phyloP scores from a whole-genome alignment of 345 rosid genomes.

The Eucalyptus melliodora region DNA sequence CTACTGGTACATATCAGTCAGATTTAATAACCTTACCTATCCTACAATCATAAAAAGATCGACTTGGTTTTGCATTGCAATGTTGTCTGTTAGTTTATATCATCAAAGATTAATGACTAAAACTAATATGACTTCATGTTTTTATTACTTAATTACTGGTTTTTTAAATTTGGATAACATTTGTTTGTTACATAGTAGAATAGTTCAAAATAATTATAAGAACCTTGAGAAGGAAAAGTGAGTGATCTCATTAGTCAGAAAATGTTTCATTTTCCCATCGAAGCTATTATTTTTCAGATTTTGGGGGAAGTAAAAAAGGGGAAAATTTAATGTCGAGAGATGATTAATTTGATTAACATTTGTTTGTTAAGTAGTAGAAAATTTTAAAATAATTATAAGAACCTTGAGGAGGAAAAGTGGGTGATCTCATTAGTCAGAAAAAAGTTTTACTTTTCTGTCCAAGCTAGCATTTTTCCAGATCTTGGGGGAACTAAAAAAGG shows the following conservation, averaged over 20 bases:
- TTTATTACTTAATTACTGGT: background rate
- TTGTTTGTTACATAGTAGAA: background rate
- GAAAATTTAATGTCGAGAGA: background rate
- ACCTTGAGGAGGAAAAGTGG: background rate
- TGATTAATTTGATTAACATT: background rate
- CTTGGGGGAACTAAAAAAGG: background rate
- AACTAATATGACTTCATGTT: background rate
- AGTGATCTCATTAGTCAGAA: background rate
- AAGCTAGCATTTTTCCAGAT: background rate
- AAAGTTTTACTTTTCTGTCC: background rate
- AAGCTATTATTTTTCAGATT: background rate
- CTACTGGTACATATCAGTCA: background rate
- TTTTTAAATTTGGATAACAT: background rate
- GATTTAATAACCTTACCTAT: background rate
- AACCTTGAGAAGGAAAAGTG: background rate
- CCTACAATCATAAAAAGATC: background rate
- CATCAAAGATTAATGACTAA: background rate
- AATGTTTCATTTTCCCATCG: background rate
- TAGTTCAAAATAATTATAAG: background rate
- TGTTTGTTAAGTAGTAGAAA: too few relatives aligned
- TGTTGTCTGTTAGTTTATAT: background rate
- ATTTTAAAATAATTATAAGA: background rate
- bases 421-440: background rate
- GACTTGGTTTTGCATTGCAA: background rate
- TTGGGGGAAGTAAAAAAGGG: background rate